Evolutionary conservation across 306 rosid species (phyloP), one percentile per base, ranked within the genome.

Genomic region (Fragaria iinumae): DNA sequence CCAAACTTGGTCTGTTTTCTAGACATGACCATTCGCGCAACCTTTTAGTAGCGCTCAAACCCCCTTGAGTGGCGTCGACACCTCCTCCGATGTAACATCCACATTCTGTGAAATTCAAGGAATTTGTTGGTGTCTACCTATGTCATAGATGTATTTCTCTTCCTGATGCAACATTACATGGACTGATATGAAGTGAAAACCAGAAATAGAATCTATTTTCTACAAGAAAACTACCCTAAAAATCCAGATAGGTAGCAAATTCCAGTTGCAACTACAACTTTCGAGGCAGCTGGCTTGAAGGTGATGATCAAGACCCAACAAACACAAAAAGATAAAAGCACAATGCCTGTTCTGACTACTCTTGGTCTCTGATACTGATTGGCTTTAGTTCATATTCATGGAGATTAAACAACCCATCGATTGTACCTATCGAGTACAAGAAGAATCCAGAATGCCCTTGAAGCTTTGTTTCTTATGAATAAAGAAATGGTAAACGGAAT

Each of bases 401-500:
- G 65, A 41, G 62, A 78, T 53, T 56, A 65, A 67, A 44, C 18
- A 76, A 56, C 17, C 44, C 7, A 43, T 9, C 36, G 27, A 32
- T 43, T 57, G 64, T 69, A 49, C 53, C 77, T 49, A 20, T 70
- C 36, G 14, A 36, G 8, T n/a, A 49, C 50, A 45, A 55, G 41
- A 83, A 67, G 20, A 75, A 74, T 73, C 76, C 32, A 72, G 50
- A 76, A 80, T 71, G 75, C 6, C 72, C 41, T 75, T 41, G 68
- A 72, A 34, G 43, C 32, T 67, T 79, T 77, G 72, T 76, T 60
- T 55, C 55, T 21, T 43, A 38, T 36, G 66, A 74, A 73, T 56
- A 67, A 65, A 47, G 10, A 62, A 60, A 34, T 10, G 4, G 36
- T 16, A 53, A 1, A 25, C 6, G 27, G 36, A 23, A 20, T 69